Percentiles rank a stretch among this genome's conserved stretches.
Evolutionary conservation across 345 rosid species (phyloP).

Genomic region (Excoecaria agallocha): DNA sequence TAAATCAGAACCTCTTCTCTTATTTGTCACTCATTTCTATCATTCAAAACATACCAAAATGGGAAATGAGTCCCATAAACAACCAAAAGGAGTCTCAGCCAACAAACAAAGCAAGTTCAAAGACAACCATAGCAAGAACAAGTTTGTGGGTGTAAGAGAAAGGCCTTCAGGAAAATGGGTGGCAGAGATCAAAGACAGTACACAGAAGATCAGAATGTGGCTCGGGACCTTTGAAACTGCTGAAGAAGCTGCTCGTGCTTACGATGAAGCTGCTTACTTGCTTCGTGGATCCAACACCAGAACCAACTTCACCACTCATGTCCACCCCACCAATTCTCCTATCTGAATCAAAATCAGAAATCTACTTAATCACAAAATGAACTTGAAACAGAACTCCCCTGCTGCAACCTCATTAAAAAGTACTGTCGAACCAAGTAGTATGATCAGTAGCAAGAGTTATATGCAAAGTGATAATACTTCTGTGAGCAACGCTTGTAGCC

Average conservation of each 20-base stretch:
- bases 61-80: slow-evolving; percentile 34
- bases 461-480: slow-evolving; percentile 13
- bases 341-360: slow-evolving; percentile 63
- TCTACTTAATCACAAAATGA: slow-evolving; percentile 66
- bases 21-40: background rate
- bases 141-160: slow-evolving; percentile 82
- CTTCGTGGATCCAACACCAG: slow-evolving; percentile 84
- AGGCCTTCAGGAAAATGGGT: slow-evolving; percentile 95
- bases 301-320: slow-evolving; percentile 66
- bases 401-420: slow-evolving; percentile 14
- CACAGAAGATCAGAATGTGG: too few relatives aligned
- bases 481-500: background rate
- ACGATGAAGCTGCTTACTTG: slow-evolving; percentile 86
- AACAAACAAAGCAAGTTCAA: slow-evolving; percentile 30
- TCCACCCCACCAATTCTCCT: slow-evolving; percentile 47
- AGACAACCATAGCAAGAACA: slow-evolving; percentile 33
- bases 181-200: slow-evolving; percentile 94
- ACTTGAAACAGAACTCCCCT: slow-evolving; percentile 31
- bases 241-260: slow-evolving; percentile 85
- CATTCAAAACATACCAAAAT: slow-evolving; percentile 25
- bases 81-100: slow-evolving; percentile 24
- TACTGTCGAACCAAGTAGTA: slow-evolving; percentile 24
- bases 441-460: slow-evolving; percentile 10
- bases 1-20: too few relatives aligned
- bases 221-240: too few relatives aligned